Percentiles rank a stretch among this genome's conserved stretches.
phyloP scores from a whole-genome alignment of 305 asterid genomes.

The Solanum hybrid region DNA sequence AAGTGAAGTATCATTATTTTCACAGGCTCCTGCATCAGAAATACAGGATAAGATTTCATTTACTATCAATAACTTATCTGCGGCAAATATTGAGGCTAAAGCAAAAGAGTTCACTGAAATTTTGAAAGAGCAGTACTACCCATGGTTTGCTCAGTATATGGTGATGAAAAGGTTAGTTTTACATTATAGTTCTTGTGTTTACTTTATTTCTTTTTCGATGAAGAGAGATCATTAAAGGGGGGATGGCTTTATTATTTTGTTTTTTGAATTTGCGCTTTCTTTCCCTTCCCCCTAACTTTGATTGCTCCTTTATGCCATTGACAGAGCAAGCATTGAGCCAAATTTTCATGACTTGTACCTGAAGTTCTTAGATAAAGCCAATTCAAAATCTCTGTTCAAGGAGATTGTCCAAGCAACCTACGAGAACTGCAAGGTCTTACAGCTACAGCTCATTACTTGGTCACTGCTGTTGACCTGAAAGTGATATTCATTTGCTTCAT shows the following conservation, averaged over 20 bases:
- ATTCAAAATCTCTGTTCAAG: conserved; percentile 61
- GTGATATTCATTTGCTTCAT: conserved; percentile 3
- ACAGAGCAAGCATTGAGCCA: conserved; percentile 97
- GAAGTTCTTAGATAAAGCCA: conserved; percentile 89
- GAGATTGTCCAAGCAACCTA: conserved; percentile 83
- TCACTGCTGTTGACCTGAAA: background rate
- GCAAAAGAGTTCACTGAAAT: conserved; percentile 80
- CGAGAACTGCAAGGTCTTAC: conserved; percentile 94
- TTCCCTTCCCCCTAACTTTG: background rate
- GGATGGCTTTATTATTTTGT: background rate
- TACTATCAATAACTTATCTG: conserved; percentile 74
- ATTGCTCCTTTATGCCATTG: conserved; percentile 12
- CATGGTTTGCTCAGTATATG: conserved; percentile 99
- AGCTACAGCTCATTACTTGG: background rate
- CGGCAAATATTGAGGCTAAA: conserved; percentile 77
- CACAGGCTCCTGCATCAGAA: conserved; percentile 93
- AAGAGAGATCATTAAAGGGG: conserved; percentile 1
- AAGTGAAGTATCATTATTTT: background rate
- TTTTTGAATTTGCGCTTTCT: background rate
- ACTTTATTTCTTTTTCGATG: background rate
- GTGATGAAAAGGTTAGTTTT: conserved; percentile 89
- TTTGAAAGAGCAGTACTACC: conserved; percentile 66
- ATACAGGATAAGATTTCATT: conserved; percentile 93
- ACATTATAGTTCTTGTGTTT: background rate
- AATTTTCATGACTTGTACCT: conserved; percentile 96